Evolutionary conservation across 2,329 filamentous ascomycete genomes (phyloP).

Genomic region (Curvularia sp.): DNA sequence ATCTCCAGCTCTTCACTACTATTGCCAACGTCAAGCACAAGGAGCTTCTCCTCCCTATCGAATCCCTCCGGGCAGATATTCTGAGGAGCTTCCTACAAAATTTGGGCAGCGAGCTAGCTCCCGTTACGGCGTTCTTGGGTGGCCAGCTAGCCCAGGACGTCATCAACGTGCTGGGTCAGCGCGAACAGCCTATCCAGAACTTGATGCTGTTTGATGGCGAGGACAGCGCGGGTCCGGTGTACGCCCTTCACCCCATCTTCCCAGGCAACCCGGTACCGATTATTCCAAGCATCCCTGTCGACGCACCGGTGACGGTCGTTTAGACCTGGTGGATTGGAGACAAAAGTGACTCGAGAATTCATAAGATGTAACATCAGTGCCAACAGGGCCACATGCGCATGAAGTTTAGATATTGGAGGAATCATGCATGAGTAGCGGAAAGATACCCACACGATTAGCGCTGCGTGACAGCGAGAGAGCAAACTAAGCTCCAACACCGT

Average conservation of each 20-base stretch:
- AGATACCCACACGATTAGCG: slow-evolving; percentile 18
- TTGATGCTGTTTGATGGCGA: slow-evolving; percentile 91
- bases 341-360: background rate
- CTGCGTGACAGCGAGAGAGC: slow-evolving; percentile 8
- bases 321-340: slow-evolving; percentile 5
- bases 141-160: slow-evolving; percentile 94
- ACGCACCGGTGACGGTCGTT: slow-evolving; percentile 29
- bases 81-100: slow-evolving; percentile 87
- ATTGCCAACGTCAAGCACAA: slow-evolving; percentile 80
- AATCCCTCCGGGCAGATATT: slow-evolving; percentile 64
- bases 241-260: slow-evolving; percentile 77
- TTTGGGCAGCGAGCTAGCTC: slow-evolving; percentile 81
- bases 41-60: slow-evolving; percentile 60
- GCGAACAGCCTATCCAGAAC: slow-evolving; percentile 96
- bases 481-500: slow-evolving; percentile 1
- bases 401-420: background rate
- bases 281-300: slow-evolving; percentile 33
- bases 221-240: slow-evolving; percentile 77
- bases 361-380: background rate
- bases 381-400: background rate
- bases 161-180: slow-evolving; percentile 90
- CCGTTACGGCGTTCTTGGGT: slow-evolving; percentile 87
- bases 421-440: background rate
- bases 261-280: slow-evolving; percentile 35
- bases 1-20: slow-evolving; percentile 76